Base-by-base conservation (phyloP, 2,329 filamentous ascomycete species). In the Helotiales sp. region DNA sequence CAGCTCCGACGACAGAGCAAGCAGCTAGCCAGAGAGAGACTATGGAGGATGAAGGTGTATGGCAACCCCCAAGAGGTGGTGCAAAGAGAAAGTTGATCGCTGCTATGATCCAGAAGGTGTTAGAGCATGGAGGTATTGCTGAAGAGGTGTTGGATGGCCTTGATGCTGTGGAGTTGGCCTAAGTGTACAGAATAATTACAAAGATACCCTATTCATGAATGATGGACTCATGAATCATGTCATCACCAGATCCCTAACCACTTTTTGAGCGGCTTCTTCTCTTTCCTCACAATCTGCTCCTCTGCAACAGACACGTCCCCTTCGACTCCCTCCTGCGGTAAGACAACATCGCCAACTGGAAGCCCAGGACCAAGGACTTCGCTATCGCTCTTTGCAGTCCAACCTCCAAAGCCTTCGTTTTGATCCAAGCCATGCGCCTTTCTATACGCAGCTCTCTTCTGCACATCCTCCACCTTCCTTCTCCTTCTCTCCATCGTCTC, bases 141-240 rank as follows among this genome's bases (percentile, higher is more conserved):
- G 87, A 93, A 64, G 93, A 97, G 73, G 89, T 97, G 5, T 78
- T 98, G 70, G 85, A 88, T 61, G 93, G 89, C 0, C 75, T 98
- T 65, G 88, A 93, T 61, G 84, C 81, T 17, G 90, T 95, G 44
- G 88, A 92, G 61, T 74, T 90, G 73, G 77, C 79, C 63, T 88
- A 76, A 47, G 64, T 60, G 42, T 63, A 58, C 33, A 61, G 46
- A 64, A 62, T 53, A 50, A 58, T 53, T 59, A 56, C 31, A 57
- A 57, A 54, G 60, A 59, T 64, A 63, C 62, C 58, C 58, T 15
- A 31, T 5, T 27, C 24, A 5, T 47, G 22, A 31, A 36, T 55
- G 29, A 13, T 36, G 12, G 10, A 17, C 15, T n/a, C 3, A 49
- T 40, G 22, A 42, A 31, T 24, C 40, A 27, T 44, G 24, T 10